phyloP scores from a whole-genome alignment of 169 alveolate genomes.

The Ichthyophthirius multifiliis region DNA sequence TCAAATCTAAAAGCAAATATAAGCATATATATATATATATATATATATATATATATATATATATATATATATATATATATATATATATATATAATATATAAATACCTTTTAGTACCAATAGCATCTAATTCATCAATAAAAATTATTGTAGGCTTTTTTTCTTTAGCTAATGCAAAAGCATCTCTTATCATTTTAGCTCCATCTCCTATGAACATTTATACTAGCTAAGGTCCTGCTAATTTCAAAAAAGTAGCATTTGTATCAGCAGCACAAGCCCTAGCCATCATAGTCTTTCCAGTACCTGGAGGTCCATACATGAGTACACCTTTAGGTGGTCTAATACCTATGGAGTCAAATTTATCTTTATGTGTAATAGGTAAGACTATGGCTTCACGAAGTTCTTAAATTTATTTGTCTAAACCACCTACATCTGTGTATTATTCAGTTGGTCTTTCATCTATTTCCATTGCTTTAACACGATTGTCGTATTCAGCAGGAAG shows the following conservation, averaged over 20 bases:
- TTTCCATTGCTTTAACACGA: slow-evolving; percentile 99
- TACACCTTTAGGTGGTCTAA: slow-evolving; percentile 98
- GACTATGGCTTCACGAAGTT: slow-evolving; percentile 98
- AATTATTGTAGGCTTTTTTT: slow-evolving; percentile 99
- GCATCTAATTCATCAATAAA: slow-evolving; percentile 99
- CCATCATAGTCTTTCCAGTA: slow-evolving; percentile 95
- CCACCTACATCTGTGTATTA: slow-evolving; percentile 99
- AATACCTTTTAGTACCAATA: slow-evolving; percentile 92
- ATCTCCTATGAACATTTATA: slow-evolving; percentile 99
- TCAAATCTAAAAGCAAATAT: slow-evolving; percentile 70
- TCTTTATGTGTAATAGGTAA: slow-evolving; percentile 99
- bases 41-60: not conserved
- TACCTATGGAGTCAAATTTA: slow-evolving; percentile 97
- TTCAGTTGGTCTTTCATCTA: slow-evolving; percentile 99
- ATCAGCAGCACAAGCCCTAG: slow-evolving; percentile 96
- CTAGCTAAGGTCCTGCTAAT: slow-evolving; percentile 99
- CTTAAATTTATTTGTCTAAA: slow-evolving; percentile 98
- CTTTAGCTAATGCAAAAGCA: slow-evolving; percentile 98
- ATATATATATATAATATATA: not conserved
- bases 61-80: not conserved
- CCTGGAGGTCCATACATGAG: slow-evolving; percentile 99
- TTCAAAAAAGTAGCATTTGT: slow-evolving; percentile 98
- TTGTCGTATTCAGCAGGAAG: slow-evolving; percentile 99
- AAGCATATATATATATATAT: not conserved
- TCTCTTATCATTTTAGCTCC: slow-evolving; percentile 99